Percentiles rank a stretch among this genome's conserved stretches.
Conservation (phyloP, 2,329 filamentous ascomycete species). For the Diaporthe sp. region DNA sequence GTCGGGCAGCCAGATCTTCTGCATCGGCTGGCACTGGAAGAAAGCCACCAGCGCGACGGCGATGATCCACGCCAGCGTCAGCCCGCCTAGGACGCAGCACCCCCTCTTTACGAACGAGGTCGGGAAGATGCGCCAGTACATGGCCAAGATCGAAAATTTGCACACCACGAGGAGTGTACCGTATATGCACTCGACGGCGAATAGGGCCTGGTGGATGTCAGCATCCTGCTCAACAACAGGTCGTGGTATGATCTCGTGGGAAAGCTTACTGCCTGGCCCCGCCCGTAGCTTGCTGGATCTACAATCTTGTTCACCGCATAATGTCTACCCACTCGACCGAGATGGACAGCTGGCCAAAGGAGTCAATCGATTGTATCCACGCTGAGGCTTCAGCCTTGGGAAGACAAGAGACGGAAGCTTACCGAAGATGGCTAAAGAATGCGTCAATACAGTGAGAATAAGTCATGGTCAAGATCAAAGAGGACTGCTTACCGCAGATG, state of each 20-base stretch:
- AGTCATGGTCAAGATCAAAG: not conserved
- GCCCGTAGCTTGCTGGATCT: constrained; percentile 1
- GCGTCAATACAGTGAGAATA: not conserved
- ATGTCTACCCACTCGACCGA: constrained; percentile 14
- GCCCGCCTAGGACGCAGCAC: not conserved
- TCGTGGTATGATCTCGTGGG: not conserved
- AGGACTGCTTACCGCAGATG: not conserved
- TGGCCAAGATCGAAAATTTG: constrained; percentile 19
- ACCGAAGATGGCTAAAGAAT: constrained; percentile 5
- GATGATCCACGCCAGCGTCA: constrained; percentile 19
- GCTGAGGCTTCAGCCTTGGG: not conserved
- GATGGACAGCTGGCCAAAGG: not conserved
- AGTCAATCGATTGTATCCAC: not conserved
- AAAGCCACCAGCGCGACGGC: constrained; percentile 7
- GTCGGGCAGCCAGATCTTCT: constrained; percentile 15
- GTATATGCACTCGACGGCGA: constrained; percentile 19
- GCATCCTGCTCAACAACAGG: not conserved
- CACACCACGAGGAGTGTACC: not conserved
- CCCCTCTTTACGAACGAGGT: constrained; percentile 15
- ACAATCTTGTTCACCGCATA: constrained; percentile 19
- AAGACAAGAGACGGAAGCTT: not conserved
- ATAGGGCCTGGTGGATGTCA: not conserved
- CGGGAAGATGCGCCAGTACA: constrained; percentile 30
- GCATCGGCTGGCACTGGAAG: not conserved
- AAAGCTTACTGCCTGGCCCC: constrained; percentile 6